A percentile compares a stretch with the other conserved stretches of the same genome.
These are phyloP conservation scores for Penicillium flavigenum DNA, from an alignment of 495 filamentous ascomycete species.

Conservation along the genomic window DNA sequence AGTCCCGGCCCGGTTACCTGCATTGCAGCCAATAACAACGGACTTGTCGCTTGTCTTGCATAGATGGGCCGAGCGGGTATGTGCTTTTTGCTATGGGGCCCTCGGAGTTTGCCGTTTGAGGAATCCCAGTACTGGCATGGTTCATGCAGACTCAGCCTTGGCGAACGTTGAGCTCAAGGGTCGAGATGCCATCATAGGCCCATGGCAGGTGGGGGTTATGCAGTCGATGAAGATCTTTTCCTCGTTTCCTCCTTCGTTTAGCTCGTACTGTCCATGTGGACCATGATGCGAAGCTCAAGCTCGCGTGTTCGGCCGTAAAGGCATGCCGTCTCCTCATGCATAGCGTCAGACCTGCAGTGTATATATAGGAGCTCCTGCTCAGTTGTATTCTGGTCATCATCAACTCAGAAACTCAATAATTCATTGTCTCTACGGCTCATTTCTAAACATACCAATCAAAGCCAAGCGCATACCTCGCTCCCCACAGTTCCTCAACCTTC, in stretches of 20 bases:
- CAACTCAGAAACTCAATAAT: conserved; percentile 12
- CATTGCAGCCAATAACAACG: conserved; percentile 22
- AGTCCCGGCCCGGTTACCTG: conserved; percentile 21
- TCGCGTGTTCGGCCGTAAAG: conserved; percentile 24
- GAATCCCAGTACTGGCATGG: conserved; percentile 21
- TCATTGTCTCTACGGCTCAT: neutral
- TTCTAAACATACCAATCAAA: neutral
- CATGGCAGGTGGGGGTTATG: conserved; percentile 17
- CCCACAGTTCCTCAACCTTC: neutral
- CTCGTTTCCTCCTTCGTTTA: conserved; percentile 23
- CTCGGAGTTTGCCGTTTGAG: conserved; percentile 6
- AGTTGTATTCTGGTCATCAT: conserved; percentile 10
- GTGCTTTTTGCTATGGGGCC: conserved; percentile 13
- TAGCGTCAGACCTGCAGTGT: conserved; percentile 17
- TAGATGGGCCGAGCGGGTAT: conserved; percentile 21
- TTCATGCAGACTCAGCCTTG: conserved; percentile 20
- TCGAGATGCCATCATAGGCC: conserved; percentile 27
- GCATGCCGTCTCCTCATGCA: conserved; percentile 19
- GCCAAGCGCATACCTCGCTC: neutral
- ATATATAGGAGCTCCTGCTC: conserved; percentile 25
- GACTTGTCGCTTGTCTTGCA: conserved; percentile 27
- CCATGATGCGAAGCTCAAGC: conserved; percentile 24
- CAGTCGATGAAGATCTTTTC: conserved; percentile 27
- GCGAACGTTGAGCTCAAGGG: conserved; percentile 13
- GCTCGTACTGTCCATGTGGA: conserved; percentile 28